phyloP scores from a whole-genome alignment of 1,139 yeast genomes.

The Meyerozyma guilliermondii region DNA sequence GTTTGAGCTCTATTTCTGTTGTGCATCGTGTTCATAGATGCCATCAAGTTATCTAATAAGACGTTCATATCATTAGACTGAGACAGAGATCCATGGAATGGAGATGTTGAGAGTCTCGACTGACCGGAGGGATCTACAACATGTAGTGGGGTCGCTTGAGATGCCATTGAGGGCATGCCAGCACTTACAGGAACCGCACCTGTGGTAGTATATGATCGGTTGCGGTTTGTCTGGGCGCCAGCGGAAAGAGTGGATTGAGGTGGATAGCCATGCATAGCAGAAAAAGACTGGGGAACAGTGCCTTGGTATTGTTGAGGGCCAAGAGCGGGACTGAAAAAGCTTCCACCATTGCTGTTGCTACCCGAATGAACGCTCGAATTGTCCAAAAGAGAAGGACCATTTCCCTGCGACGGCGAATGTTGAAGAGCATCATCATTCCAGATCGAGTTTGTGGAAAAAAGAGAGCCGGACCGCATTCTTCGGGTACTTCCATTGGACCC shows the following conservation, averaged over 20 bases:
- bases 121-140: conserved; percentile 11
- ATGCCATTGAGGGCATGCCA: not conserved
- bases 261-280: conserved; percentile 4
- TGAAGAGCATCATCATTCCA: conserved; percentile 40
- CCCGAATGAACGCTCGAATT: conserved; percentile 12
- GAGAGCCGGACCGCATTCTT: conserved; percentile 40
- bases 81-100: conserved; percentile 10
- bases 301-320: conserved; percentile 20
- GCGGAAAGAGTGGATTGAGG: conserved; percentile 13
- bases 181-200: conserved; percentile 23
- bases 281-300: conserved; percentile 5
- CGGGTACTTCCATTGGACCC: conserved; percentile 8
- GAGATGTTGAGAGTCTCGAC: conserved; percentile 12
- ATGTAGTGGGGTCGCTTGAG: conserved; percentile 3
- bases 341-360: conserved; percentile 9
- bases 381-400: conserved; percentile 10
- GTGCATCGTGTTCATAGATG: conserved; percentile 12
- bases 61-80: conserved; percentile 25
- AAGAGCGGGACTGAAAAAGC: conserved; percentile 29
- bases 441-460: conserved; percentile 41
- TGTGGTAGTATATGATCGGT: conserved; percentile 48
- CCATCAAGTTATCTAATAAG: conserved; percentile 30
- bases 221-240: conserved; percentile 8
- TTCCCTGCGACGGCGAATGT: conserved; percentile 12
- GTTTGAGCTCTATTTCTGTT: conserved; percentile 39